Evolutionary conservation across 2,329 filamentous ascomycete genomes (phyloP).

Genomic region (Bretziella fagacearum): DNA sequence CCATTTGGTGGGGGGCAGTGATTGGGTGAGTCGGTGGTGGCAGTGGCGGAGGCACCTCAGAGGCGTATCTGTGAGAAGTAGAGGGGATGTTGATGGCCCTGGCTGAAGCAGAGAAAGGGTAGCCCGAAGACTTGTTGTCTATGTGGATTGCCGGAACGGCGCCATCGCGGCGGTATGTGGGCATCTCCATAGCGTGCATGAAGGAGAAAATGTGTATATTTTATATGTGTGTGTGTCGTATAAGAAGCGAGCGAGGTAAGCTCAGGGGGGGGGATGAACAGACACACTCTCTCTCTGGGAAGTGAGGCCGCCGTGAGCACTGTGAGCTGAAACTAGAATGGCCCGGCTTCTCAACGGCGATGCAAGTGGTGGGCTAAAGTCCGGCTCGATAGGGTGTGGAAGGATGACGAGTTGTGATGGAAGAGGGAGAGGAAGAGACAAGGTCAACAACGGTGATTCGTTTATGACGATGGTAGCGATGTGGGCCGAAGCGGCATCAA

Average conservation of each 20-base stretch:
- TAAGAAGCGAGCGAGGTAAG: neutral
- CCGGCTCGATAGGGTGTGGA: no score
- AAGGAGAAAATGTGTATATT: neutral
- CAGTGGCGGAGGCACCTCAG: constrained; percentile 13
- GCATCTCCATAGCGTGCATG: constrained; percentile 11
- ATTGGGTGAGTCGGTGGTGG: constrained; percentile 15
- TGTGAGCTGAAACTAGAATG: no score
- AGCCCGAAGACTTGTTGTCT: constrained; percentile 11
- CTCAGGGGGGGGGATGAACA: neutral
- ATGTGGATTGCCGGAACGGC: constrained; percentile 14
- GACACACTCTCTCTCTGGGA: no score
- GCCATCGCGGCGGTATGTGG: constrained; percentile 13
- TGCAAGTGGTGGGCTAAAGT: no score
- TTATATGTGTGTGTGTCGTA: neutral
- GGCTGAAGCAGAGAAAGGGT: constrained; percentile 3
- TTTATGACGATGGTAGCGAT: neutral
- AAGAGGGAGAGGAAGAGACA: no score
- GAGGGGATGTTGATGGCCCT: constrained; percentile 16
- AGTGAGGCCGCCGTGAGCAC: no score
- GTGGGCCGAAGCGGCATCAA: no score
- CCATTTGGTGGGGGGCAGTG: constrained; percentile 8
- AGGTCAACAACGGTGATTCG: no score
- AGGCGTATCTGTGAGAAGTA: constrained; percentile 4
- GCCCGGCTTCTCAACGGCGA: no score
- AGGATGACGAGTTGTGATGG: no score